These are phyloP conservation scores for Sporothrix mexicana DNA, from an alignment of 2,329 filamentous ascomycete genomes.

Conservation along the genomic window DNA sequence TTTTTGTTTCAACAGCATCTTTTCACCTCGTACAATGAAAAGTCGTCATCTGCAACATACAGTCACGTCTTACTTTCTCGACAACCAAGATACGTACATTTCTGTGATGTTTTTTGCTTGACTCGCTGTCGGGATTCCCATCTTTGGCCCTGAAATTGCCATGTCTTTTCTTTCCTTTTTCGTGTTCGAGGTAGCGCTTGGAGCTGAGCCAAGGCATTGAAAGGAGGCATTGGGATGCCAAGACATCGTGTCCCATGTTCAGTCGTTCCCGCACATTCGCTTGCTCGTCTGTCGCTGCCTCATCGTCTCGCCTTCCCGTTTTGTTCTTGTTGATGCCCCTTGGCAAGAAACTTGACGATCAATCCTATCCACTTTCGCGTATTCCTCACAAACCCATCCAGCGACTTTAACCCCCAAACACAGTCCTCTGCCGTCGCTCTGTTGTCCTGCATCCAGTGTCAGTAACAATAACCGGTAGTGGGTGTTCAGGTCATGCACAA, in stretches of 20 bases:
- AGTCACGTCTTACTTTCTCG: neutral
- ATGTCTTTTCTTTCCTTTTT: neutral
- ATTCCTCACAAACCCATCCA: slow-evolving; percentile 11
- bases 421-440: neutral
- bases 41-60: neutral
- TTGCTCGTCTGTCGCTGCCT: slow-evolving; percentile 24
- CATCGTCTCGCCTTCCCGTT: slow-evolving; percentile 6
- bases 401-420: slow-evolving; percentile 29
- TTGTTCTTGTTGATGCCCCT: slow-evolving; percentile 9
- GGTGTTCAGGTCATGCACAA: neutral
- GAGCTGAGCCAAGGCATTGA: slow-evolving; percentile 10
- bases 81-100: neutral
- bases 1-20: neutral
- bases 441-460: neutral
- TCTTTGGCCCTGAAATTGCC: neutral
- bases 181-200: neutral
- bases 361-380: slow-evolving; percentile 27
- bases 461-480: slow-evolving; percentile 22
- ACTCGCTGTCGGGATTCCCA: neutral
- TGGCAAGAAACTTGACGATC: slow-evolving; percentile 21
- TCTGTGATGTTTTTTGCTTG: neutral
- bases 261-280: slow-evolving; percentile 18
- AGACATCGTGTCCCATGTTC: slow-evolving; percentile 18
- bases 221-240: slow-evolving; percentile 27
- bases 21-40: slow-evolving; percentile 2